phyloP scores from a whole-genome alignment of 2,329 filamentous ascomycete species.

The Endothia cerciana region DNA sequence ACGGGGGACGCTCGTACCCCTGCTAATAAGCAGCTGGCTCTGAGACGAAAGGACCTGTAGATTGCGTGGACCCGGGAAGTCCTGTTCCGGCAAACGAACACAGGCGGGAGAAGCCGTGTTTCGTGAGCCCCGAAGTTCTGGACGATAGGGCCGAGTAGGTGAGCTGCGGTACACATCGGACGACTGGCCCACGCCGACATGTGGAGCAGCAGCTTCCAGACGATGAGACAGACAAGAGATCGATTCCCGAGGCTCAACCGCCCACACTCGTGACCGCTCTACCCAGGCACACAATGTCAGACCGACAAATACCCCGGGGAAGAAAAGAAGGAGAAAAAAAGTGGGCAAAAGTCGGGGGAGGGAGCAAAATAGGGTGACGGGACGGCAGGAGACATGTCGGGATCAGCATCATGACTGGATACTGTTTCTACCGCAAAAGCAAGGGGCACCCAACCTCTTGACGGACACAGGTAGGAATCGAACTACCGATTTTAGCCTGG shows the following conservation, averaged over 20 bases:
- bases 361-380: background rate
- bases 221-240: too few relatives aligned
- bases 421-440: background rate
- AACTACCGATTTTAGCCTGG: background rate
- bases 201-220: background rate
- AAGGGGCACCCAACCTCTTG: background rate
- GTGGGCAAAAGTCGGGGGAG: background rate
- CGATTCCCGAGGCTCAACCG: too few relatives aligned
- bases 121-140: background rate
- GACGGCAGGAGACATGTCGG: background rate
- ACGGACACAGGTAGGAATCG: background rate
- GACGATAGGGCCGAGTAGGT: background rate
- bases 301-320: background rate
- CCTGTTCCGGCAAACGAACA: background rate
- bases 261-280: too few relatives aligned
- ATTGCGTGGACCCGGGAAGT: background rate
- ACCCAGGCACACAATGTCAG: background rate
- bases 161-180: background rate
- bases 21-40: background rate
- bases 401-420: background rate
- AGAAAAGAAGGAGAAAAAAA: background rate
- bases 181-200: background rate
- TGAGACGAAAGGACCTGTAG: background rate
- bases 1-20: background rate
- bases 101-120: background rate